Percentiles rank a stretch among this genome's conserved stretches.
These are phyloP conservation scores for Bonia amplexicaulis DNA, from an alignment of 176 grass and related monocot species.

Conservation along the genomic window DNA sequence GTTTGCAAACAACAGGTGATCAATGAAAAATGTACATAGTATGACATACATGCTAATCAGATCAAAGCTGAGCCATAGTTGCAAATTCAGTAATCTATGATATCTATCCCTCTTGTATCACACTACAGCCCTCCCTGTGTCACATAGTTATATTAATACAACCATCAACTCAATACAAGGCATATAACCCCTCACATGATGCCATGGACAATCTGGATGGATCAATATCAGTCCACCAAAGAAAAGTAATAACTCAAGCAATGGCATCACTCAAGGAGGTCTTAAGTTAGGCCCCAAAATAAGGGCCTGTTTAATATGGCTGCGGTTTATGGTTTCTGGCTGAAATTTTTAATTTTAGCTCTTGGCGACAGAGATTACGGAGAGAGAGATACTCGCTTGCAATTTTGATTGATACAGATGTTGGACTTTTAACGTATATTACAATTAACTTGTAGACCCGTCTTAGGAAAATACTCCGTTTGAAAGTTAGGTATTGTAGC, in stretches of 20 bases:
- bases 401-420: no score
- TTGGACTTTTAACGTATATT: no score
- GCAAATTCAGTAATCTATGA: not conserved
- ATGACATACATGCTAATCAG: not conserved
- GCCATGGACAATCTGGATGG: not conserved
- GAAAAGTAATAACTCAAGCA: not conserved
- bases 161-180: not conserved
- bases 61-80: not conserved
- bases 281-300: not conserved
- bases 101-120: not conserved
- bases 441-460: no score
- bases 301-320: no score
- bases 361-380: no score
- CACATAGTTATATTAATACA: not conserved
- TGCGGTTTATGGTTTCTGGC: no score
- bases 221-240: constrained; percentile 2
- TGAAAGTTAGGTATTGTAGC: no score
- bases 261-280: not conserved
- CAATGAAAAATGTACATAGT: constrained; percentile 12
- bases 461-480: no score
- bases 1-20: constrained; percentile 19
- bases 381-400: no score
- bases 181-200: not conserved
- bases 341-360: no score
- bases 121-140: not conserved